Conservation (phyloP, 192 early-diverging fungal species). For the Geosiphon pyriformis region DNA sequence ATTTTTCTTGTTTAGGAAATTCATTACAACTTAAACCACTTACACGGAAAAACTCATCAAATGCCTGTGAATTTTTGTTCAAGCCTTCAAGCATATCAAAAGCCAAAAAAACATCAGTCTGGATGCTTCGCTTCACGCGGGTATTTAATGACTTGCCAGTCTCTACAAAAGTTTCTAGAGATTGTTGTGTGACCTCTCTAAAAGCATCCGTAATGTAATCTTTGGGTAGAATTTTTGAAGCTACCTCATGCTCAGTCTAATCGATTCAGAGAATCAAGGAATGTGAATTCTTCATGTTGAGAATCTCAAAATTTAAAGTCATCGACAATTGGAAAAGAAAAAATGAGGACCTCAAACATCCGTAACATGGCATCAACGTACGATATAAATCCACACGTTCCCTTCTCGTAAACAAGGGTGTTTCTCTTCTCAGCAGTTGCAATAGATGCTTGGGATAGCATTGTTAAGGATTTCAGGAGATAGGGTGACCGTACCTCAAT, state of each 20-base stretch:
- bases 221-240: slow-evolving; percentile 48
- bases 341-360: slow-evolving; percentile 53
- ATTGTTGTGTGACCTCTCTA: slow-evolving; percentile 37
- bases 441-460: slow-evolving; percentile 44
- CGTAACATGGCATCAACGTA: slow-evolving; percentile 53
- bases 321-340: not conserved
- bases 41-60: slow-evolving; percentile 43
- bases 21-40: no score
- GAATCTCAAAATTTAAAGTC: not conserved
- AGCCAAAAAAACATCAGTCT: slow-evolving; percentile 59
- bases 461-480: slow-evolving; percentile 51
- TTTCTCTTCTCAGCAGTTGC: slow-evolving; percentile 37
- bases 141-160: slow-evolving; percentile 50
- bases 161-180: slow-evolving; percentile 46
- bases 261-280: not conserved
- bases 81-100: slow-evolving; percentile 60
- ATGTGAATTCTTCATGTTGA: not conserved
- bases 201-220: slow-evolving; percentile 39
- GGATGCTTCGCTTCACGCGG: slow-evolving; percentile 43
- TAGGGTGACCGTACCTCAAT: slow-evolving; percentile 62
- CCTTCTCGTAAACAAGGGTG: slow-evolving; percentile 51
- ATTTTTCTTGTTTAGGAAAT: slow-evolving; percentile 14
- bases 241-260: slow-evolving; percentile 61
- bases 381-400: slow-evolving; percentile 54
- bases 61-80: slow-evolving; percentile 31